phyloP scores from a whole-genome alignment of 331 rosid genomes.

The Ulmus americana region DNA sequence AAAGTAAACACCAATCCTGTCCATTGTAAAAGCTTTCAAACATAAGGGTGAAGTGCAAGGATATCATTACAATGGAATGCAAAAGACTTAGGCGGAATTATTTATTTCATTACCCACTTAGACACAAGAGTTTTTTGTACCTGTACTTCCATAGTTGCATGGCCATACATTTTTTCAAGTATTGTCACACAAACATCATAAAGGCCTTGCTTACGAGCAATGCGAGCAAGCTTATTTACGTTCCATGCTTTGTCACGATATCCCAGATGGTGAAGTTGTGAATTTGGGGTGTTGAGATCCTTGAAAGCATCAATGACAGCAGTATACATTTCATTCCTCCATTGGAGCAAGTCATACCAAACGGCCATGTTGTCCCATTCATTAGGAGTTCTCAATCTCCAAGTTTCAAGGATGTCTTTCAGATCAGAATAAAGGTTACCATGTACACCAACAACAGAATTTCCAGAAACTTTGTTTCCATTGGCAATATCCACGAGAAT shows the following conservation, averaged over 20 bases:
- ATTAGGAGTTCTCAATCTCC: constrained; percentile 98
- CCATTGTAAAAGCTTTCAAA: no score
- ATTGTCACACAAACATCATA: constrained; percentile 82
- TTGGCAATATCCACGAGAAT: constrained; percentile 76
- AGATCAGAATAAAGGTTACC: constrained; percentile 94
- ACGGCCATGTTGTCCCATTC: constrained; percentile 95
- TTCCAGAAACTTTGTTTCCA: constrained; percentile 71
- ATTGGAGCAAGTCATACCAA: constrained; percentile 95
- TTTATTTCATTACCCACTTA: neutral
- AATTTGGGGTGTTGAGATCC: constrained; percentile 64
- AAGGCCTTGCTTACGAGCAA: constrained; percentile 77
- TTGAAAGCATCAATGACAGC: constrained; percentile 93
- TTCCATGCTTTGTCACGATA: constrained; percentile 99
- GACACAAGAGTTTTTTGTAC: constrained; percentile 29
- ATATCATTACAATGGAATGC: neutral
- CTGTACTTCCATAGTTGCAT: constrained; percentile 99
- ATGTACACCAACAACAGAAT: constrained; percentile 68
- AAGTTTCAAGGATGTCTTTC: constrained; percentile 97
- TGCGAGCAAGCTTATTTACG: constrained; percentile 88
- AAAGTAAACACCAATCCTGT: neutral
- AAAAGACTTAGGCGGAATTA: neutral
- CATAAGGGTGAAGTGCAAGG: no score
- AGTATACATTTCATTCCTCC: constrained; percentile 98
- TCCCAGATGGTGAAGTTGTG: constrained; percentile 96
- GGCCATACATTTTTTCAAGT: constrained; percentile 93